Evolutionary conservation across 768 basidiomycete genomes (phyloP).

Genomic region (Cyclocybe aegerita): DNA sequence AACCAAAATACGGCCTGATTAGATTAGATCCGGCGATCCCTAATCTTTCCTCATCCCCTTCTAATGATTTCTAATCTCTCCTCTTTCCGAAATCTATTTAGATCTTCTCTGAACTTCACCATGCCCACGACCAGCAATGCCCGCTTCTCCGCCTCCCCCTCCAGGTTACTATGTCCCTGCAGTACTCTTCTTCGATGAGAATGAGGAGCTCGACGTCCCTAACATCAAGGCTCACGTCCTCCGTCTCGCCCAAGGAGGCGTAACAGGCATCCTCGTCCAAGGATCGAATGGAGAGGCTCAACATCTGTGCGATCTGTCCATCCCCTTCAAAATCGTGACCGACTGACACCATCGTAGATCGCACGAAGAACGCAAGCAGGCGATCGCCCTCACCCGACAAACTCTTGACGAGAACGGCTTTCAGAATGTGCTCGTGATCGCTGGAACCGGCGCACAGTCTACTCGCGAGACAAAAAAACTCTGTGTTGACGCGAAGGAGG

Average conservation of each 20-base stretch:
- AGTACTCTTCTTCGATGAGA: slow-evolving; percentile 67
- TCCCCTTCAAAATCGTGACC: background rate
- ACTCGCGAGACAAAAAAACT: slow-evolving; percentile 72
- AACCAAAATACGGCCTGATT: slow-evolving; percentile 1
- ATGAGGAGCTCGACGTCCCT: slow-evolving; percentile 69
- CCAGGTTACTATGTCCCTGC: slow-evolving; percentile 78
- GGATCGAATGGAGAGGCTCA: slow-evolving; percentile 79
- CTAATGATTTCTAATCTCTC: too few relatives aligned
- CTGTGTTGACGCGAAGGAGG: slow-evolving; percentile 71
- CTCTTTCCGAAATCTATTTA: too few relatives aligned
- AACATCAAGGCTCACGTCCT: slow-evolving; percentile 71
- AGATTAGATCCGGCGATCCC: too few relatives aligned
- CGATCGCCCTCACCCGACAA: slow-evolving; percentile 63
- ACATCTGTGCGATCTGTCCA: slow-evolving; percentile 43
- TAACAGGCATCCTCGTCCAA: slow-evolving; percentile 71
- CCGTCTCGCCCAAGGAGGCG: slow-evolving; percentile 73
- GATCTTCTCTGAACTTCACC: background rate
- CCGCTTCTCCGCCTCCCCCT: slow-evolving; percentile 47
- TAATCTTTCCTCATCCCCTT: too few relatives aligned
- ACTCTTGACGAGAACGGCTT: slow-evolving; percentile 76
- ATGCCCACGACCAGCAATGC: background rate
- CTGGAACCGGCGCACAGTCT: slow-evolving; percentile 82
- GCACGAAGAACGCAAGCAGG: slow-evolving; percentile 64
- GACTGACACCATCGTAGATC: slow-evolving; percentile 32
- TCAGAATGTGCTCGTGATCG: slow-evolving; percentile 65